A percentile compares a stretch with the other conserved stretches of the same genome.
These are phyloP conservation scores for Collybia sp. DNA, from an alignment of 768 basidiomycete genomes.

Conservation along the genomic window DNA sequence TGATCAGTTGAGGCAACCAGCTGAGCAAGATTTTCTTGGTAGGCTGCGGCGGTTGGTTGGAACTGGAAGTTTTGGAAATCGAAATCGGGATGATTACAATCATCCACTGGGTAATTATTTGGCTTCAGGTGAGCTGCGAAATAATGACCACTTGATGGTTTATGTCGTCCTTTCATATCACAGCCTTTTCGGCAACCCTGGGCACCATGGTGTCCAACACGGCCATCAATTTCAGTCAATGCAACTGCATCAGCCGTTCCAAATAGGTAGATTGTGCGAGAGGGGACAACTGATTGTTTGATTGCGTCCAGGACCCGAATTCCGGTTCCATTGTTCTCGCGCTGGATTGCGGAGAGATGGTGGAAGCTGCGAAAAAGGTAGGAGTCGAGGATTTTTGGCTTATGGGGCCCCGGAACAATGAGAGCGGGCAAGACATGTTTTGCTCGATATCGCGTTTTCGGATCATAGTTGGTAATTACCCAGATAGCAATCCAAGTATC, in stretches of 20 bases:
- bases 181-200: constrained; percentile 25
- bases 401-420: constrained; percentile 18
- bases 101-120: constrained; percentile 13
- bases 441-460: constrained; percentile 10
- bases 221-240: constrained; percentile 16
- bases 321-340: constrained; percentile 17
- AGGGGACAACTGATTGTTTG: not conserved
- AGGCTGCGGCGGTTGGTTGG: not conserved
- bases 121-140: constrained; percentile 19
- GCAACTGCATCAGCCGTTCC: constrained; percentile 11
- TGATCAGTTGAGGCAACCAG: constrained; percentile 10
- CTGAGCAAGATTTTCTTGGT: constrained; percentile 2
- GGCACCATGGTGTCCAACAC: constrained; percentile 21
- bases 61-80: not conserved
- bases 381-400: constrained; percentile 17
- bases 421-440: constrained; percentile 12
- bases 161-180: too few species aligned
- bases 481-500: not conserved
- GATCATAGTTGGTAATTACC: not conserved
- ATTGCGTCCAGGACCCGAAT: constrained; percentile 21
- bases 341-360: constrained; percentile 8
- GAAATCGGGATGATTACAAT: constrained; percentile 19
- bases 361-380: constrained; percentile 17
- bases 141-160: constrained; percentile 15
- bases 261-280: constrained; percentile 5